Evolutionary conservation across 192 early-diverging fungal species (phyloP).

Genomic region (Pecoramyces ruminantium): DNA sequence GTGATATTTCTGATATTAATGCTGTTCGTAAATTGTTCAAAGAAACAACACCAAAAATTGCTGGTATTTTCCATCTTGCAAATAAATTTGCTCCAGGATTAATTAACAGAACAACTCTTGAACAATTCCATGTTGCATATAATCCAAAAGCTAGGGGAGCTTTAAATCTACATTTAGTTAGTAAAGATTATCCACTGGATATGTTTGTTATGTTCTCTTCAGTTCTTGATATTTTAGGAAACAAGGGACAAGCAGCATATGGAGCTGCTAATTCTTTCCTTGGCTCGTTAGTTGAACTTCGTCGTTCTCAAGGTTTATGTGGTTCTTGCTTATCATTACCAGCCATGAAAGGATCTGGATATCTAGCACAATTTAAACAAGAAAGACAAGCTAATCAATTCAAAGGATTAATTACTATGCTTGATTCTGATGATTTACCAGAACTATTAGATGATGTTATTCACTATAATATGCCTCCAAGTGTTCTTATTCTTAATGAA

Average conservation of each 20-base stretch:
- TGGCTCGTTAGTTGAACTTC: neutral
- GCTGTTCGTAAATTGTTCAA: neutral
- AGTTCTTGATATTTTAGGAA: neutral
- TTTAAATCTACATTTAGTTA: neutral
- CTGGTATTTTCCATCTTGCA: neutral
- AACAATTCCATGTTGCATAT: neutral
- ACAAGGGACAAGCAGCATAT: neutral
- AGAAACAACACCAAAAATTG: neutral
- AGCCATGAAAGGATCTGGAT: neutral
- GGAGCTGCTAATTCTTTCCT: neutral
- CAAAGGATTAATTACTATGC: neutral
- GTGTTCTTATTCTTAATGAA: neutral
- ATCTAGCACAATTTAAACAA: neutral
- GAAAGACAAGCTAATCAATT: neutral
- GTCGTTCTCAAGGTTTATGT: neutral
- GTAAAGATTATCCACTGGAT: neutral
- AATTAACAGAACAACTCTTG: neutral
- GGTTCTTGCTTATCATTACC: neutral
- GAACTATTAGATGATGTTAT: neutral
- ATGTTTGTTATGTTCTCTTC: neutral
- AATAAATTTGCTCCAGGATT: neutral
- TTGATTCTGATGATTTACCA: neutral
- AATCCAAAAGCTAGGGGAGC: neutral
- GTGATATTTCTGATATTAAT: neutral
- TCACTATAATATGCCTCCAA: neutral